phyloP scores from a whole-genome alignment of 2,329 filamentous ascomycete species.

The Monosporascus cannonballus region DNA sequence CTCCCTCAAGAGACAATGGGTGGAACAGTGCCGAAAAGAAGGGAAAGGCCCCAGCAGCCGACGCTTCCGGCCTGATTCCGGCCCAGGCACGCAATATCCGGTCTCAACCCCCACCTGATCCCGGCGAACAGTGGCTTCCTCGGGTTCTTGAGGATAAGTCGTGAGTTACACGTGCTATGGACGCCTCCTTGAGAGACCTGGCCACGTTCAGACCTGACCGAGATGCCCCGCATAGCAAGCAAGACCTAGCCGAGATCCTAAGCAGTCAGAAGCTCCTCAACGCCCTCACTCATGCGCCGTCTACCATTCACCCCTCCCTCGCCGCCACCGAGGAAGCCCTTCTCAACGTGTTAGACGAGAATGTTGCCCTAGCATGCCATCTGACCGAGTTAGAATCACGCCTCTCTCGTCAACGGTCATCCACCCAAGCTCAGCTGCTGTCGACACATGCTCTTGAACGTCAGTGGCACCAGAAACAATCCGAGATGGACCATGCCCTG shows the following conservation, averaged over 20 bases:
- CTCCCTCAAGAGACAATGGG: constrained; percentile 28
- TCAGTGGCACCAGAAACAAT: constrained; percentile 85
- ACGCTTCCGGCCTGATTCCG: constrained; percentile 25
- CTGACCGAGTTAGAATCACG: constrained; percentile 54
- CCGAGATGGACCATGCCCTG: constrained; percentile 80
- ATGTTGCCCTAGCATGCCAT: constrained; percentile 62
- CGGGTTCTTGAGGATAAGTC: constrained; percentile 72
- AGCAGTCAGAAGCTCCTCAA: constrained; percentile 60
- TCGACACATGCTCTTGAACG: constrained; percentile 81
- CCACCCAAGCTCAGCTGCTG: constrained; percentile 75
- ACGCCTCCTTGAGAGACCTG: too few species aligned
- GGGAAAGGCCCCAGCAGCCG: constrained; percentile 13
- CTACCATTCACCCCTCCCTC: constrained; percentile 67
- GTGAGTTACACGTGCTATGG: constrained; percentile 38
- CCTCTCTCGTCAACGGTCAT: constrained; percentile 55
- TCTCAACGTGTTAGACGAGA: constrained; percentile 59
- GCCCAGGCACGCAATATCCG: constrained; percentile 14
- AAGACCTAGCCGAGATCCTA: constrained; percentile 69
- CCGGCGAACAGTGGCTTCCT: constrained; percentile 73
- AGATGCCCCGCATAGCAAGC: constrained; percentile 50
- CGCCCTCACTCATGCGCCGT: constrained; percentile 63
- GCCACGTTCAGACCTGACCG: too few species aligned
- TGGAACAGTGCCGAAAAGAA: constrained; percentile 17
- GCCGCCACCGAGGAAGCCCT: constrained; percentile 59
- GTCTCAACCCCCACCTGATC: constrained; percentile 43